A percentile compares a stretch with the other conserved stretches of the same genome.
phyloP scores from a whole-genome alignment of 805 yeast species.

The Nakazawaea pomicola region DNA sequence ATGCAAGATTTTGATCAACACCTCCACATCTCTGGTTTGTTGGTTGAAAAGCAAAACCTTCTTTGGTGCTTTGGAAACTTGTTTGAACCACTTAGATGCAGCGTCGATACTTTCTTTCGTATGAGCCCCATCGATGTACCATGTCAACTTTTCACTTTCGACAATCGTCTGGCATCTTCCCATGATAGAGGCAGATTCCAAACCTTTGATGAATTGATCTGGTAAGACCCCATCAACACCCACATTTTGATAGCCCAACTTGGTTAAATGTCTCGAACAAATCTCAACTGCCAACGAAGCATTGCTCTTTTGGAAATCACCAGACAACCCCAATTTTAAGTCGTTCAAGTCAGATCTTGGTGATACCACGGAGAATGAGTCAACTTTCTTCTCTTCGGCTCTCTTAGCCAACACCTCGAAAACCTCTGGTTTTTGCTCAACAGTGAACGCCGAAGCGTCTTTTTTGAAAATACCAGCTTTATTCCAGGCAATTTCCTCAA shows the following conservation, averaged over 20 bases:
- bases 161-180: constrained; percentile 83
- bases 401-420: constrained; percentile 54
- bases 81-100: constrained; percentile 75
- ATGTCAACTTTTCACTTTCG: constrained; percentile 44
- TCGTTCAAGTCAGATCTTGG: constrained; percentile 33
- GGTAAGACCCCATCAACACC: constrained; percentile 33
- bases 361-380: constrained; percentile 48
- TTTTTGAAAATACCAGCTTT: constrained; percentile 88
- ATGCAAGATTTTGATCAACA: constrained; percentile 52
- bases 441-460: constrained; percentile 62
- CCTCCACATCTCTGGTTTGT: constrained; percentile 82
- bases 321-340: constrained; percentile 67
- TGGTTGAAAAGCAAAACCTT: constrained; percentile 80
- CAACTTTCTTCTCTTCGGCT: constrained; percentile 57
- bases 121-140: constrained; percentile 96
- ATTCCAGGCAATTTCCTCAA: constrained; percentile 92
- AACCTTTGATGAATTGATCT: constrained; percentile 48
- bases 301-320: constrained; percentile 77
- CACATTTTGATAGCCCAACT: constrained; percentile 32
- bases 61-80: constrained; percentile 28
- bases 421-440: constrained; percentile 51
- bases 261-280: constrained; percentile 53
- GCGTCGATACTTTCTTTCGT: constrained; percentile 81
- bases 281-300: constrained; percentile 84
- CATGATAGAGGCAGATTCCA: constrained; percentile 77